These are phyloP conservation scores for Lentithecium fluviatile DNA, from an alignment of 495 filamentous ascomycete species.

Conservation along the genomic window DNA sequence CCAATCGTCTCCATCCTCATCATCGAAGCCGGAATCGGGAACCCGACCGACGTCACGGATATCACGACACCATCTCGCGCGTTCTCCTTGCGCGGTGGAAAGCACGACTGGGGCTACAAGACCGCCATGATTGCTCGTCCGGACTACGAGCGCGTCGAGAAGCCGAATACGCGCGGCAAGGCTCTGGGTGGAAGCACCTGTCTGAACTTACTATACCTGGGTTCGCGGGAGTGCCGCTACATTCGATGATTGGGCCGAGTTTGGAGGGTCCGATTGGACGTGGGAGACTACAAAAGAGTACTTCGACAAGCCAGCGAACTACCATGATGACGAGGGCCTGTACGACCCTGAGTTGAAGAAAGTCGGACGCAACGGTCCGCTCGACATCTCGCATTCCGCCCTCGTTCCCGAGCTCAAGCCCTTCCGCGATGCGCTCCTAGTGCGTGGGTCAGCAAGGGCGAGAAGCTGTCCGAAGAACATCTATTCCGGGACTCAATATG, in stretches of 20 bases:
- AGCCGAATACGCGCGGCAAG: slow-evolving; percentile 58
- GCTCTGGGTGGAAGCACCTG: slow-evolving; percentile 54
- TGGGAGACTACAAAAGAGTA: slow-evolving; percentile 51
- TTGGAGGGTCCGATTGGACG: slow-evolving; percentile 41
- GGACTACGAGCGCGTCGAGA: slow-evolving; percentile 62
- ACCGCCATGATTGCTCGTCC: slow-evolving; percentile 61
- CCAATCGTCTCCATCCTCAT: slow-evolving; percentile 53
- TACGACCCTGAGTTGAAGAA: slow-evolving; percentile 47
- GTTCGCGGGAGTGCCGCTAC: slow-evolving; percentile 42
- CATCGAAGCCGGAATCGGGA: slow-evolving; percentile 51
- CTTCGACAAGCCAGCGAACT: slow-evolving; percentile 57
- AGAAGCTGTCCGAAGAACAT: slow-evolving; percentile 54
- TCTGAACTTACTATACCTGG: slow-evolving; percentile 52
- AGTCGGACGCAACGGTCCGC: slow-evolving; percentile 52
- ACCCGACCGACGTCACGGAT: slow-evolving; percentile 44
- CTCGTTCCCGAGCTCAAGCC: slow-evolving; percentile 53
- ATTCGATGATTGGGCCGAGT: slow-evolving; percentile 47
- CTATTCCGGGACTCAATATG: slow-evolving; percentile 56
- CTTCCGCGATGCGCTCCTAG: slow-evolving; percentile 58
- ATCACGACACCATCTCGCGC: slow-evolving; percentile 51
- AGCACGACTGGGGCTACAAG: slow-evolving; percentile 64
- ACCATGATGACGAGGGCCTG: slow-evolving; percentile 53
- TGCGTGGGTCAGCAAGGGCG: slow-evolving; percentile 58
- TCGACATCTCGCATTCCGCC: slow-evolving; percentile 58
- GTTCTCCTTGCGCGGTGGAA: slow-evolving; percentile 47